These are phyloP conservation scores for Cryphonectria carpinicola DNA, from an alignment of 2,329 filamentous ascomycete species.

Conservation along the genomic window DNA sequence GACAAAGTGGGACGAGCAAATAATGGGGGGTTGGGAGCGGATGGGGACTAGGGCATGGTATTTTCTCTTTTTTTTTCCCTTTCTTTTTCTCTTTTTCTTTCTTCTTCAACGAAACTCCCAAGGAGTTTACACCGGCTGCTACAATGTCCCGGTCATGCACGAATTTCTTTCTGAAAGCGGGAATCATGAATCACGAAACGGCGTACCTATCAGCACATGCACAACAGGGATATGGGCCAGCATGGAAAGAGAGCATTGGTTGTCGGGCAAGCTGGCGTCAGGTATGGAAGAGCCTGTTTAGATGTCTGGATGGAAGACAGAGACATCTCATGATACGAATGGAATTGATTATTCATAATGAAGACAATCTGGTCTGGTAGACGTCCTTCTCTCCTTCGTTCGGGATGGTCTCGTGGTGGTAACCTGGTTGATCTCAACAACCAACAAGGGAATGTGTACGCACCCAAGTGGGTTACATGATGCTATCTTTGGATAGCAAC, in stretches of 20 bases:
- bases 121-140: background rate
- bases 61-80: background rate
- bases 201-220: conserved; percentile 18
- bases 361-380: background rate
- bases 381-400: background rate
- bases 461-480: background rate
- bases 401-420: background rate
- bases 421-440: background rate
- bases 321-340: conserved; percentile 10
- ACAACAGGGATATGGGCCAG: conserved; percentile 18
- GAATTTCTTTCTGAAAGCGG: background rate
- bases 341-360: conserved; percentile 18
- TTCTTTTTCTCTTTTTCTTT: no score
- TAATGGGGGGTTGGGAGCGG: background rate
- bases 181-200: conserved; percentile 26
- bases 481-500: background rate
- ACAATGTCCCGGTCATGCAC: conserved; percentile 3
- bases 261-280: conserved; percentile 25
- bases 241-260: conserved; percentile 25
- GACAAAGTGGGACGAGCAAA: background rate
- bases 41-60: background rate
- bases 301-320: conserved; percentile 13
- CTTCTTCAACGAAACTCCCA: background rate
- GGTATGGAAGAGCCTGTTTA: conserved; percentile 16
- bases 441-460: background rate